Evolutionary conservation across 1,284 basidiomycete genomes (phyloP).

Genomic region (Ustilago loliicola): DNA sequence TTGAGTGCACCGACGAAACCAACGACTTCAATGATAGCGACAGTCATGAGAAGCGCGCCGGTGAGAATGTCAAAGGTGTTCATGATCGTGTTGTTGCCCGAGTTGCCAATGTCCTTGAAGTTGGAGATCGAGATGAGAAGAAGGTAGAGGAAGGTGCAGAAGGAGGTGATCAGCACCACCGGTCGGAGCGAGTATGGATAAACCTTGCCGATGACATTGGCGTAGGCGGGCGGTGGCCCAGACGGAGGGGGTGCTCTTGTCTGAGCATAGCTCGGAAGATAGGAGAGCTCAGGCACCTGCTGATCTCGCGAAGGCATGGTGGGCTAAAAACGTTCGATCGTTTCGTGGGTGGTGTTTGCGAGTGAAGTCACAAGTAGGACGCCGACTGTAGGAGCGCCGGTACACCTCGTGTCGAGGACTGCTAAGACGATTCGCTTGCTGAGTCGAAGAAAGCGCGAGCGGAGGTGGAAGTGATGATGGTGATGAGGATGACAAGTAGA

Average conservation of each 20-base stretch:
- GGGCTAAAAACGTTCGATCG: not conserved
- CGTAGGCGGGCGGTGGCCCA: slow-evolving; percentile 56
- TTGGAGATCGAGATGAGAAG: slow-evolving; percentile 46
- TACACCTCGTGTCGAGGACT: not conserved
- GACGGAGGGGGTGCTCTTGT: slow-evolving; percentile 48
- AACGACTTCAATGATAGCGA: slow-evolving; percentile 51
- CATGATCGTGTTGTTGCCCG: slow-evolving; percentile 47
- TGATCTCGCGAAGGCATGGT: slow-evolving; percentile 33
- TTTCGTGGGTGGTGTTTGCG: not conserved
- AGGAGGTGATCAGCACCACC: slow-evolving; percentile 57
- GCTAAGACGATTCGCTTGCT: not conserved
- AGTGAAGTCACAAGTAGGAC: not conserved
- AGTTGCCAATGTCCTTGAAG: slow-evolving; percentile 39
- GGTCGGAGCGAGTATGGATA: slow-evolving; percentile 61
- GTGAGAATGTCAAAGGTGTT: slow-evolving; percentile 53
- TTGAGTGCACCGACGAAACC: slow-evolving; percentile 54
- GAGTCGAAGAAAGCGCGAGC: not conserved
- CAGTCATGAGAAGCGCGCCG: slow-evolving; percentile 47
- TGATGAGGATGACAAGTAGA: not conserved
- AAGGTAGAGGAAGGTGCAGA: slow-evolving; percentile 60
- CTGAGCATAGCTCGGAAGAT: slow-evolving; percentile 48
- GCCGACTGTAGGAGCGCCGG: slow-evolving; percentile 2
- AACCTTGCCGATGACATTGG: slow-evolving; percentile 48
- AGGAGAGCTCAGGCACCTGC: slow-evolving; percentile 41
- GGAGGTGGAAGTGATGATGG: not conserved